phyloP scores from a whole-genome alignment of 805 yeast species.

The Jamesozyma lodderae region DNA sequence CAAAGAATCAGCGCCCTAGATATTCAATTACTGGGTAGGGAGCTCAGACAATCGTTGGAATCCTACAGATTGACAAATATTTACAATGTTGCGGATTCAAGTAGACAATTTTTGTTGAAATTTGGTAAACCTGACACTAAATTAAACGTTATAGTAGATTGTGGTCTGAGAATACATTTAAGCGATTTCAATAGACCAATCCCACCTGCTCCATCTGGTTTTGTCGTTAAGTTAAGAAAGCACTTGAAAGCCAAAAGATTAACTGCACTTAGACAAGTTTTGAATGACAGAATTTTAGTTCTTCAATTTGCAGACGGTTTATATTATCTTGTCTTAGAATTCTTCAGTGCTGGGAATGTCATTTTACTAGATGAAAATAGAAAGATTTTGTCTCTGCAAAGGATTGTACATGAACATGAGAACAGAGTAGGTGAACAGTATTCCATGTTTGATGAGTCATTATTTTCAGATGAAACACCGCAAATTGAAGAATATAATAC shows the following conservation, averaged over 20 bases:
- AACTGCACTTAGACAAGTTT: conserved; percentile 62
- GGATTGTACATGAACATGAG: conserved; percentile 68
- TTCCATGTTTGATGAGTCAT: conserved; percentile 44
- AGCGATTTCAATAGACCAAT: conserved; percentile 77
- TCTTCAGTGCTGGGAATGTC: conserved; percentile 91
- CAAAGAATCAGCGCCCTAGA: conserved; percentile 85
- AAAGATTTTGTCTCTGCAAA: conserved; percentile 63
- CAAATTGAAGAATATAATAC: conserved; percentile 7
- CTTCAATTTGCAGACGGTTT: conserved; percentile 77
- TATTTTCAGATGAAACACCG: conserved; percentile 30
- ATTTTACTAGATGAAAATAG: conserved; percentile 60
- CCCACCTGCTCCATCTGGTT: conserved; percentile 74
- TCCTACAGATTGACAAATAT: conserved; percentile 75
- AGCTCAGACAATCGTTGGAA: conserved; percentile 47
- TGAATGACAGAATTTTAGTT: conserved; percentile 75
- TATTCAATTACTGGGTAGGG: conserved; percentile 59
- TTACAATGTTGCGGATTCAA: conserved; percentile 66
- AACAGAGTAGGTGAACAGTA: conserved; percentile 68
- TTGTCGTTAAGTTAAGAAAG: conserved; percentile 78
- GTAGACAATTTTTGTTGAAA: conserved; percentile 66
- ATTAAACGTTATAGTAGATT: conserved; percentile 65
- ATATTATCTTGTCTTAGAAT: conserved; percentile 72
- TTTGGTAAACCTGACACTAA: conserved; percentile 81
- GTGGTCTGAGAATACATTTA: conserved; percentile 72
- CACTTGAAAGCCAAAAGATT: conserved; percentile 63